Evolutionary conservation across 2,329 filamentous ascomycete genomes (phyloP), one percentile per base, ranked within the genome.

Genomic region (Stagonosporopsis vannaccii): DNA sequence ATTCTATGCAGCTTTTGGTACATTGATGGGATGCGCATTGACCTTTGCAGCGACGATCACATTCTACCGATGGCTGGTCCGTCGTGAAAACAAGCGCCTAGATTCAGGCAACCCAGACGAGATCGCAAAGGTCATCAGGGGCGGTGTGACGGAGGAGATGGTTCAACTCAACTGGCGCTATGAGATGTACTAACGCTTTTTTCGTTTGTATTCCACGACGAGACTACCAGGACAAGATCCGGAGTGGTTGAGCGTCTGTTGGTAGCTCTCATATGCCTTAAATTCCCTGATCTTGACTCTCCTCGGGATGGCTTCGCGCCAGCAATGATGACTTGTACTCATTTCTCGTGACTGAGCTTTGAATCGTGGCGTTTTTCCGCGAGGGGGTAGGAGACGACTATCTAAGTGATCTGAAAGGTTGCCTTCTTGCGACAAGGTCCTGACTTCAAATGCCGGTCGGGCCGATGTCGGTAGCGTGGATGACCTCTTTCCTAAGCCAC

Each of bases 131-230:
- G 63, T 68, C 12, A 52, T 68, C 30, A 59, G 57, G 22, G 65
- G 65, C 11, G 65, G 65, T 17, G 65, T 66, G 15, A 68, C 63
- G 2, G 61, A 62, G 48, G 63, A 68, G 32, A 68, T 66, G 63
- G 44, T 68, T 19, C 41, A 41, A 20, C 51, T 68, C 9, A 55
- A 56, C 15, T 68, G 65, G 63, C 56, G 63, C 9, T 68, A 68
- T 23, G 63, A 66, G 30, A 68, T 68, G 65, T 66, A 66, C 32
- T 65, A 26, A 61, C 41, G 12, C 1, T 8, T 37, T 20, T 20
- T 19, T 20, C 17, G 17, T 37, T 30, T 30, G 28, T 30, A 30
- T 30, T 12, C 6, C 26, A 30, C n/a, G n/a, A 9, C 28, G 7
- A 30, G 28, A 9, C 28, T 30, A 30, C n/a, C n/a, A n/a, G n/a